Evolutionary conservation across 2,329 filamentous ascomycete genomes (phyloP), one percentile per base, ranked within the genome.

Genomic region (Aureobasidium vineae): DNA sequence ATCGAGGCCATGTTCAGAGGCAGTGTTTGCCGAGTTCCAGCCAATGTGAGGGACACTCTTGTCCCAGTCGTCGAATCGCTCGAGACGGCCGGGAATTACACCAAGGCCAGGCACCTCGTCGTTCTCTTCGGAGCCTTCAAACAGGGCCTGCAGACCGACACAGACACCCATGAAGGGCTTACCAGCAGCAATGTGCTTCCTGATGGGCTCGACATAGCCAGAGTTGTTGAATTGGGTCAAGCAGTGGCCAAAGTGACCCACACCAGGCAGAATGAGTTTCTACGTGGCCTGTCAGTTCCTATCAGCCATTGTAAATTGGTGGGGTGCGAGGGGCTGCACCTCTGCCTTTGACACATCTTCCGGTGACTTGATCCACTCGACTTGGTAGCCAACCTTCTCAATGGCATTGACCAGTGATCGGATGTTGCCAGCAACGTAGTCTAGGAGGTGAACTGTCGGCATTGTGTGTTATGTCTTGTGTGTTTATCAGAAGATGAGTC

Each of bases 1-100:
- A 71, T 74, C 11, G 75, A 76, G 67, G 75, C 78, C 69, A 65
- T 76, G 68, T 73, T 79, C 70, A 68, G 78, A 72, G 69, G 78
- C 76, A 1, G 88, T 87, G 72, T 88, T 88, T 52, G 96, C 95
- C 71, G 88, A 92, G 79, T 99, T 99, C 95, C 95, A 99, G 65
- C 95, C 95, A 77, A 99, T 99, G 79, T 99, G 96, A 45, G 95
- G 95, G n/a, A 99, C 96, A 43, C 92, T 88, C 80, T 98, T 98
- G 73, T 85, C 81, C 38, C 79, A 77, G 75, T 91, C 87, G 75
- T 91, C 82, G 79, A 99, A 99, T 68, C 88, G 88, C 74, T 86
- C 83, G 70, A 99, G 84, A 13, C 80, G 81, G 45, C 85, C 86
- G 52, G 88, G 87, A 69, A 98, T 87, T 33, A 96, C 53, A 5